These are phyloP conservation scores for Russula dissimulans DNA, from an alignment of 768 basidiomycete genomes.

Conservation along the genomic window DNA sequence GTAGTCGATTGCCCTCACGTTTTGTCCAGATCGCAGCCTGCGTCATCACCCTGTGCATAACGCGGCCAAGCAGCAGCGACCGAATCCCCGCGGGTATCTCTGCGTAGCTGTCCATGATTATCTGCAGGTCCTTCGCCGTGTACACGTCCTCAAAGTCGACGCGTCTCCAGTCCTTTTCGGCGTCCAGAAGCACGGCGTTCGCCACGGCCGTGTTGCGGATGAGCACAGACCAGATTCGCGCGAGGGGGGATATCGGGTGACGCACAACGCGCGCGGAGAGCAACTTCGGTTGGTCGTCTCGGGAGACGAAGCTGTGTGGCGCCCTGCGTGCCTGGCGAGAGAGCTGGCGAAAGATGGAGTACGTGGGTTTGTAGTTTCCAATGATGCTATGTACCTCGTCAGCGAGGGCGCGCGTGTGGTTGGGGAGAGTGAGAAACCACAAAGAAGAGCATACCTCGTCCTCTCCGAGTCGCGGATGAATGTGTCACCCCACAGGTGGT, in stretches of 20 bases:
- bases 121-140: background rate
- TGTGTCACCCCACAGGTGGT: slow-evolving; percentile 18
- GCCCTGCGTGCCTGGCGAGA: slow-evolving; percentile 1
- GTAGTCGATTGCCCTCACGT: background rate
- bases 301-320: background rate
- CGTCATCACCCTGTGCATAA: slow-evolving; percentile 9
- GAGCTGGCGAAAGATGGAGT: slow-evolving; percentile 6
- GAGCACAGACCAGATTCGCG: slow-evolving; percentile 13
- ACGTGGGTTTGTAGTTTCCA: slow-evolving; percentile 16
- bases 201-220: slow-evolving; percentile 13
- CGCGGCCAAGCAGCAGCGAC: slow-evolving; percentile 2
- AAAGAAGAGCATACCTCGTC: background rate
- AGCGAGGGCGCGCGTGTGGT: background rate
- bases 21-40: slow-evolving; percentile 16
- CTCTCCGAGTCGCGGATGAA: slow-evolving; percentile 16
- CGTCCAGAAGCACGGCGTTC: slow-evolving; percentile 5
- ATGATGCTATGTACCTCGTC: slow-evolving; percentile 6
- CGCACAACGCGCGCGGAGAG: slow-evolving; percentile 16
- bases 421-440: background rate
- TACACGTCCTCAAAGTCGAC: slow-evolving; percentile 12
- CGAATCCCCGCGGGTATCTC: slow-evolving; percentile 16
- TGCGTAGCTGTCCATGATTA: slow-evolving; percentile 6
- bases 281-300: background rate
- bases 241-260: slow-evolving; percentile 18
- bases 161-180: background rate